A percentile compares a stretch with the other conserved stretches of the same genome.
Evolutionary conservation across 2,329 filamentous ascomycete species (phyloP).

Genomic region (Botrytis porri): DNA sequence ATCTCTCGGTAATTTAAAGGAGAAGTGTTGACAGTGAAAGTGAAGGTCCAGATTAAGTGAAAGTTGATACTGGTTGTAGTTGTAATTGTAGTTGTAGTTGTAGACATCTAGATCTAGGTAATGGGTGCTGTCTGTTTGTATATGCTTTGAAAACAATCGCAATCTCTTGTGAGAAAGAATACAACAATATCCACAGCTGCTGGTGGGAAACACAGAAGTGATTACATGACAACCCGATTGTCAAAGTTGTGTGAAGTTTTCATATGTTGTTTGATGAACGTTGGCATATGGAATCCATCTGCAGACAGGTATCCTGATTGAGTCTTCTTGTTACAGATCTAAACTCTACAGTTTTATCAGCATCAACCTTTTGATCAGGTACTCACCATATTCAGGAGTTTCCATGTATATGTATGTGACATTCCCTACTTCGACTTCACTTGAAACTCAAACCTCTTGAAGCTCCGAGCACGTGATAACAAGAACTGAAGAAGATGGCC

Average conservation of each 20-base stretch:
- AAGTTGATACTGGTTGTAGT: not conserved
- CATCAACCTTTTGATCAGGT: not conserved
- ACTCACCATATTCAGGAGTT: not conserved
- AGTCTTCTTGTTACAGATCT: not conserved
- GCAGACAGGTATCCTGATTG: not conserved
- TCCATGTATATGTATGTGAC: not conserved
- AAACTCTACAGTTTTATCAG: not conserved
- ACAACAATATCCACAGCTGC: too few species aligned
- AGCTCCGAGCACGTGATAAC: not conserved
- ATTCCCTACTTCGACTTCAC: not conserved
- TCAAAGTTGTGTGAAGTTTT: not conserved
- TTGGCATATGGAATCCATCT: not conserved
- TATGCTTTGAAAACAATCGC: not conserved
- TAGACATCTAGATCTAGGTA: not conserved
- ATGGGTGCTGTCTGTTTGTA: not conserved
- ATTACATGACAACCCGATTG: not conserved
- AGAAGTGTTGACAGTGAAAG: not conserved
- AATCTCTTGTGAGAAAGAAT: not conserved
- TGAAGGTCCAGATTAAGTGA: not conserved
- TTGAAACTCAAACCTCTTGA: too few species aligned
- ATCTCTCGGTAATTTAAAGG: not conserved
- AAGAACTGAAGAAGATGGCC: not conserved
- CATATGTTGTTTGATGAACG: not conserved
- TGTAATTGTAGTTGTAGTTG: not conserved
- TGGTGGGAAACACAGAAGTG: not conserved